phyloP scores from a whole-genome alignment of 495 filamentous ascomycete species.

The Articulospora tetracladia region DNA sequence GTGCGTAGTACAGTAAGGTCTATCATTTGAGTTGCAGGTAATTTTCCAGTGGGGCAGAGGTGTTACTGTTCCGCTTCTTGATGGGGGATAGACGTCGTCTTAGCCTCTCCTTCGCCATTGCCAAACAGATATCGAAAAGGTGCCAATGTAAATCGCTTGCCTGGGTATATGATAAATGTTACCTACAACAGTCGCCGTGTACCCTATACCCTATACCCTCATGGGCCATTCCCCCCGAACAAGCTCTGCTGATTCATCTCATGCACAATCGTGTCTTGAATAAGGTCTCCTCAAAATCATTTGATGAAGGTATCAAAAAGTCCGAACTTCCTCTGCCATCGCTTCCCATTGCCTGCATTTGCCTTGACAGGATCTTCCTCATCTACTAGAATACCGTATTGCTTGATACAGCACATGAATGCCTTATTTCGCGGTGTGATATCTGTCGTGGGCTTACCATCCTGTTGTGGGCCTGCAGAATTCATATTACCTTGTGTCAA shows the following conservation, averaged over 20 bases:
- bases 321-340: slow-evolving; percentile 49
- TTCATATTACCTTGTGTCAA: slow-evolving; percentile 27
- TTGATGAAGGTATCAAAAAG: slow-evolving; percentile 42
- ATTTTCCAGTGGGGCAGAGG: too few relatives aligned
- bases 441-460: background rate
- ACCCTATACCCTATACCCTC: too few relatives aligned
- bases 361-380: slow-evolving; percentile 28
- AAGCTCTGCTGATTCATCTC: background rate
- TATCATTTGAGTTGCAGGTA: too few relatives aligned
- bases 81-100: too few relatives aligned
- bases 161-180: too few relatives aligned
- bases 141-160: too few relatives aligned
- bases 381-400: slow-evolving; percentile 49
- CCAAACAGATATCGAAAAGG: too few relatives aligned
- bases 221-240: background rate
- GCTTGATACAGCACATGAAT: slow-evolving; percentile 58
- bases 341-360: slow-evolving; percentile 29
- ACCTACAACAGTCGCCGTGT: too few relatives aligned
- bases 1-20: too few relatives aligned
- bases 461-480: slow-evolving; percentile 4
- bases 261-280: background rate
- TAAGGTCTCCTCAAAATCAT: background rate
- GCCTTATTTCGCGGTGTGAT: slow-evolving; percentile 37
- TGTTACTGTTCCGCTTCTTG: too few relatives aligned
- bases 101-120: too few relatives aligned